Base-by-base conservation (phyloP, 2,329 filamentous ascomycete genomes). In the Colletotrichum agaves region DNA sequence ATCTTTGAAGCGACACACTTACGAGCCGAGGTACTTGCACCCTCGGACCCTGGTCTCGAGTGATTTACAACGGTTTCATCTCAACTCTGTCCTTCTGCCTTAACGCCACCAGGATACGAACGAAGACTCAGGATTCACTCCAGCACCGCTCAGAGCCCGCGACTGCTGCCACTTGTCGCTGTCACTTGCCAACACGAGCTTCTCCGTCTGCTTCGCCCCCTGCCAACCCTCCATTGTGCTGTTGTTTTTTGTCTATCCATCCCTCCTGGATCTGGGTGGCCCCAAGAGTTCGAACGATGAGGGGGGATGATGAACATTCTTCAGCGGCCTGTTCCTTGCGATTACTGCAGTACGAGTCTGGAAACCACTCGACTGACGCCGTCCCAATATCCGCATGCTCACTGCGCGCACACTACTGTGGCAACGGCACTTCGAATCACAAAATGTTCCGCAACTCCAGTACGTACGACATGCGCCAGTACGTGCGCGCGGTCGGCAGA, bases 31-130 rank as follows among this genome's bases (percentile, higher is more conserved):
- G n/a, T n/a, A n/a, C 49, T 56, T 31, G 31, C 50, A 31, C 62
- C n/a, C 66, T 68, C 65, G 41, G 63, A 67, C 63, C 66, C 62
- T 27, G 57, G 66, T 69, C 63, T 69, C 62, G 62, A 67, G 56
- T 69, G 66, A 67, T 69, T 69, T 69, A 69, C 66, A 69, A 61
- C 62, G 66, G 66, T 69, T 69, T 69, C 66, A 69, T 69, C 62
- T 69, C 63, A 67, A 56, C 66, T 62, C 49, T 69, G 46, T 52
- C 50, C 56, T 19, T 69, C 50, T 68, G 49, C 62, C 57, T 56
- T 47, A 57, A 69, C 21, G 56, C 49, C 47, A 49, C 60, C 21
- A 52, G 62, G 63, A 69, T 62, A 69, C 66, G 66, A 55, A 53
- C 13, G 59, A 56, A 56, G 44, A 58, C 64, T 67, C 44, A 60